Evolutionary conservation across 1,139 yeast genomes (phyloP), one percentile per base, ranked within the genome.

Genomic region (Geotrichum armillariae): DNA sequence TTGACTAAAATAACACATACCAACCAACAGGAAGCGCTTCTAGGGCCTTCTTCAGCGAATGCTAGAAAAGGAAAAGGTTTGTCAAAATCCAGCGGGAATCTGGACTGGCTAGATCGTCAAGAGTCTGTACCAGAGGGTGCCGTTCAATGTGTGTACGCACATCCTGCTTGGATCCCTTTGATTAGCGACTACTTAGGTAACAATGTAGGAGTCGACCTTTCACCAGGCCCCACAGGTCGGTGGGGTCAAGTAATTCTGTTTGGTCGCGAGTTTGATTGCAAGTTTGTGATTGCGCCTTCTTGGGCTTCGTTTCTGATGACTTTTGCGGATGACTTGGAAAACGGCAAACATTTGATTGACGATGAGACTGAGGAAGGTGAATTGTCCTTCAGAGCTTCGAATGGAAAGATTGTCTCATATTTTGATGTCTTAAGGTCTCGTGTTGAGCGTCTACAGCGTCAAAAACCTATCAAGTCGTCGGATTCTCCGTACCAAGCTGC

Each of bases 181-280:
- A 79, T 89, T 18, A 87, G 95, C 11, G 98, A 91, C 65, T 82
- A 80, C 53, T 83, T 86, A 9, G 98, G 98, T 17, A 91, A 91
- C 69, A 89, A 89, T 63, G 82, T 91, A 48, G 98, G 91, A 44
- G 75, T 91, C 12, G 98, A 91, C 67, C 74, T 91, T 54, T 85
- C 93, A 2, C 97, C 97, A 1, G 96, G 88, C 3, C 73, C 80
- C 2, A 69, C 72, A 16, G 96, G 96, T 29, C 73, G 69, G 40
- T 77, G 82, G 73, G 98, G 97, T 14, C 96, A 90, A 66, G 87
- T 88, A 22, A 87, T 91, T 52, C 64, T 88, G 48, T 90, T 88
- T 67, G 97, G 97, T 36, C 79, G 95, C 60, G 97, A 91, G 53
- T 88, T 85, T 63, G 97, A 89, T 67, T 78, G 85, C 39, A 89